Percentiles rank a stretch among this genome's conserved stretches.
These are phyloP conservation scores for Megacollybia platyphylla DNA, from an alignment of 1,284 basidiomycete species.

Conservation along the genomic window DNA sequence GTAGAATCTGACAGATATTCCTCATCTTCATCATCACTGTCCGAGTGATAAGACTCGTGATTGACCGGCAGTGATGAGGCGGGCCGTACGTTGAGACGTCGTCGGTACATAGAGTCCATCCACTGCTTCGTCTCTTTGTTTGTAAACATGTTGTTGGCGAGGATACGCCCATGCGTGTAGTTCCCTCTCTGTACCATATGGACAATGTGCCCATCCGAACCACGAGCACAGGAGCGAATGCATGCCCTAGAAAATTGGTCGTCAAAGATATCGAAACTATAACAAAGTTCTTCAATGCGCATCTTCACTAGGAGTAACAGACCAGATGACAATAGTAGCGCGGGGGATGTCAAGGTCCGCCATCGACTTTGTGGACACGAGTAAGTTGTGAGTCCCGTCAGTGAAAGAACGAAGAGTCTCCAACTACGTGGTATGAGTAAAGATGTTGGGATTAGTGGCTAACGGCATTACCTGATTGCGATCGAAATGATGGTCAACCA, in stretches of 20 bases:
- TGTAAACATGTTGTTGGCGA: slow-evolving; percentile 22
- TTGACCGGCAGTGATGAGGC: slow-evolving; percentile 27
- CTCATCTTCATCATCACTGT: slow-evolving; percentile 19
- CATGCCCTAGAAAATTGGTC: slow-evolving; percentile 47
- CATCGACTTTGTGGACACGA: slow-evolving; percentile 42
- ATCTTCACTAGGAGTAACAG: slow-evolving; percentile 9
- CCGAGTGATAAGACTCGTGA: slow-evolving; percentile 27
- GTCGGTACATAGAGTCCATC: slow-evolving; percentile 28
- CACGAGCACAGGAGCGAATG: slow-evolving; percentile 29
- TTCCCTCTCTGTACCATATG: slow-evolving; percentile 52
- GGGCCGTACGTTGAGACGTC: slow-evolving; percentile 29
- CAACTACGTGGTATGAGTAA: slow-evolving; percentile 13
- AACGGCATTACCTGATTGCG: slow-evolving; percentile 4
- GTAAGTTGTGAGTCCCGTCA: slow-evolving; percentile 43
- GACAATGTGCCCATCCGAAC: slow-evolving; percentile 37
- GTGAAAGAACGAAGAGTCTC: slow-evolving; percentile 34
- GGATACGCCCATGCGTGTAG: slow-evolving; percentile 35
- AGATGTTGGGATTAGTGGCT: slow-evolving; percentile 1
- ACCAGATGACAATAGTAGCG: slow-evolving; percentile 48
- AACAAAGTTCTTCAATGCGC: slow-evolving; percentile 1
- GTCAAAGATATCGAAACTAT: slow-evolving; percentile 49
- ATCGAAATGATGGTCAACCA: slow-evolving; percentile 15
- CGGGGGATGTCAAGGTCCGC: slow-evolving; percentile 47
- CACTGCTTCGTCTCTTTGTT: slow-evolving; percentile 27
- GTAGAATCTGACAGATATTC: slow-evolving; percentile 39